These are phyloP conservation scores for Leptomonas pyrrhocoris DNA, from an alignment of 208 protist genomes.

Conservation along the genomic window DNA sequence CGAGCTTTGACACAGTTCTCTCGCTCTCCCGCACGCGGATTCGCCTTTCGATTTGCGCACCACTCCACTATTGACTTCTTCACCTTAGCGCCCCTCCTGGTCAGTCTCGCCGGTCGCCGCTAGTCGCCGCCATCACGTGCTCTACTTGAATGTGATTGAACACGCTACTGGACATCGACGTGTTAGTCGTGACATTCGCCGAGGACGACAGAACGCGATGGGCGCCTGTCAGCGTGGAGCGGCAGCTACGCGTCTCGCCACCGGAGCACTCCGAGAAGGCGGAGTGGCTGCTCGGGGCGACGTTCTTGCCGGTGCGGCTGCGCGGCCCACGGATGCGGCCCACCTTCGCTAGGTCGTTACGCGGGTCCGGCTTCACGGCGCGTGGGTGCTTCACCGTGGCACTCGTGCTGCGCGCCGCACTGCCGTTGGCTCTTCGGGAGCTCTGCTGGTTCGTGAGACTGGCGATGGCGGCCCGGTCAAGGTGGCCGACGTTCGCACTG, in stretches of 20 bases:
- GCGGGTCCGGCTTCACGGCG: slow-evolving; percentile 51
- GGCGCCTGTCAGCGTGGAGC: slow-evolving; percentile 45
- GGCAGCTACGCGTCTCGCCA: slow-evolving; percentile 78
- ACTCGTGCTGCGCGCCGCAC: slow-evolving; percentile 30
- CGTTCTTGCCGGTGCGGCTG: slow-evolving; percentile 62
- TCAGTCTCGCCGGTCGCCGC: slow-evolving; percentile 19
- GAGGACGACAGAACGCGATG: slow-evolving; percentile 50
- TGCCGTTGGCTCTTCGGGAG: slow-evolving; percentile 26
- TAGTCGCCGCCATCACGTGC: slow-evolving; percentile 9
- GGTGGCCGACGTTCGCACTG: slow-evolving; percentile 30
- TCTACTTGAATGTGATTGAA: slow-evolving; percentile 34
- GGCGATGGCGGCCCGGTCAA: slow-evolving; percentile 33
- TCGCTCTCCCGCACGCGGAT: not conserved
- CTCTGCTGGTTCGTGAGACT: slow-evolving; percentile 27
- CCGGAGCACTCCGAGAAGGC: slow-evolving; percentile 89
- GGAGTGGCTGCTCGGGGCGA: slow-evolving; percentile 70
- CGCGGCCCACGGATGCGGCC: slow-evolving; percentile 46
- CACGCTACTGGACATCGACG: slow-evolving; percentile 42
- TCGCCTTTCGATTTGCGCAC: no score
- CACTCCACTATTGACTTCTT: not conserved
- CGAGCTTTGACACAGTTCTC: no score
- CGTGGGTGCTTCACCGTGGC: slow-evolving; percentile 47
- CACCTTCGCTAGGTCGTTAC: slow-evolving; percentile 18
- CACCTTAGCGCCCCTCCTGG: slow-evolving; percentile 1
- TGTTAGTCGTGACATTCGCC: slow-evolving; percentile 52